Evolutionary conservation across 2,329 filamentous ascomycete genomes (phyloP).

Genomic region (Rhynchosporium graminicola): DNA sequence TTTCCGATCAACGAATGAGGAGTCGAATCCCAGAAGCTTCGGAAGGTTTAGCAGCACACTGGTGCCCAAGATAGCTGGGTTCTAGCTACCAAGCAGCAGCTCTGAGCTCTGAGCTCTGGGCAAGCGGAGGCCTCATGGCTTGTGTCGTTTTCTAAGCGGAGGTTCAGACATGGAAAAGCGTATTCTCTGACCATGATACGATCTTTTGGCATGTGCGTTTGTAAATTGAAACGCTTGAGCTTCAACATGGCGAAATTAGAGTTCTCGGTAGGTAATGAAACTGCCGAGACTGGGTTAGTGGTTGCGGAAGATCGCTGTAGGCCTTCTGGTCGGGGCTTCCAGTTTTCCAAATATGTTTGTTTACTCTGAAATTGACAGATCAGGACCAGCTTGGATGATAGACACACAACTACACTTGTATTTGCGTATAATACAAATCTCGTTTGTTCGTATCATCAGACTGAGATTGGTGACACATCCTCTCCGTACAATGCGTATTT

Average conservation of each 20-base stretch:
- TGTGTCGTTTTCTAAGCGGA: not conserved
- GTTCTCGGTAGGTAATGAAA: slow-evolving; percentile 7
- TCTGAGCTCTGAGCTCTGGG: not conserved
- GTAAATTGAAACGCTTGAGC: slow-evolving; percentile 7
- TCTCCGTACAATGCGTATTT: too few species aligned
- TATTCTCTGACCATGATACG: slow-evolving; percentile 2
- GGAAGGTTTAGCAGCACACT: not conserved
- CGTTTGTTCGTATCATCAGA: too few species aligned
- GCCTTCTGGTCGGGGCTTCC: not conserved
- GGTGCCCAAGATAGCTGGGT: slow-evolving; percentile 8
- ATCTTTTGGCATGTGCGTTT: slow-evolving; percentile 8
- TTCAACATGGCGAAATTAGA: slow-evolving; percentile 7
- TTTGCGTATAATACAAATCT: too few species aligned
- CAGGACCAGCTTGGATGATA: too few species aligned
- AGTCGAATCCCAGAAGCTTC: not conserved
- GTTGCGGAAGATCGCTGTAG: slow-evolving; percentile 11
- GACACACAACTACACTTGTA: too few species aligned
- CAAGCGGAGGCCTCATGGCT: slow-evolving; percentile 7
- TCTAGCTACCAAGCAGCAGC: not conserved
- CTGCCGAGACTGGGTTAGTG: slow-evolving; percentile 5
- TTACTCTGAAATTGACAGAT: too few species aligned
- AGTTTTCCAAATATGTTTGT: not conserved
- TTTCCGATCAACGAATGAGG: not conserved
- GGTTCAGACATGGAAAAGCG: slow-evolving; percentile 4
- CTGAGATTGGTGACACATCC: too few species aligned